Percentiles rank a stretch among this genome's conserved stretches.
Conservation (phyloP, 1,284 basidiomycete genomes). For the Anthracocystis panici-leucophaei region DNA sequence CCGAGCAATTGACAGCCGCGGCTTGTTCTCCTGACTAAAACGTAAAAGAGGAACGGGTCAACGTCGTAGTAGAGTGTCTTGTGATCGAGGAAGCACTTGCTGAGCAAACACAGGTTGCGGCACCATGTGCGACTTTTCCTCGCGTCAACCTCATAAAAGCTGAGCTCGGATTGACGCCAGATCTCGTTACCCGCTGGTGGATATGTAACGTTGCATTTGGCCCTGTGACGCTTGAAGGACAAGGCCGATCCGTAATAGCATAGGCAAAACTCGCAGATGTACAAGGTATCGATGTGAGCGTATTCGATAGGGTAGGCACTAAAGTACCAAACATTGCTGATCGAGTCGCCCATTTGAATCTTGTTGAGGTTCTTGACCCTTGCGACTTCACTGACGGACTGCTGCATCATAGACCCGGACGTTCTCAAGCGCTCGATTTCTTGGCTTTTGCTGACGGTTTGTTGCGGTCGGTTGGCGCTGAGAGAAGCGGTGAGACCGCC, state of each 20-base stretch:
- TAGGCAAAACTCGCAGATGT: slow-evolving; percentile 96
- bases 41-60: slow-evolving; percentile 99
- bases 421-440: slow-evolving; percentile 98
- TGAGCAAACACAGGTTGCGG: slow-evolving; percentile 93
- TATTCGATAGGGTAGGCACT: slow-evolving; percentile 98
- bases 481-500: slow-evolving; percentile 72
- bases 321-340: slow-evolving; percentile 99
- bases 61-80: slow-evolving; percentile 99
- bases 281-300: slow-evolving; percentile 91
- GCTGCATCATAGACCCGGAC: slow-evolving; percentile 98
- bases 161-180: slow-evolving; percentile 94
- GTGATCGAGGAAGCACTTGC: slow-evolving; percentile 98
- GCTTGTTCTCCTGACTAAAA: slow-evolving; percentile 91
- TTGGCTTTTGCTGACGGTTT: slow-evolving; percentile 85
- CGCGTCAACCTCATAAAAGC: slow-evolving; percentile 98
- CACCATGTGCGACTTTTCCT: slow-evolving; percentile 96
- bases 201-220: slow-evolving; percentile 90
- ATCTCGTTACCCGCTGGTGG: slow-evolving; percentile 99
- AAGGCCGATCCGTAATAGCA: slow-evolving; percentile 55
- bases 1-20: slow-evolving; percentile 93
- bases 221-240: slow-evolving; percentile 77
- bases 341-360: slow-evolving; percentile 93
- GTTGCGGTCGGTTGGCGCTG: slow-evolving; percentile 70
- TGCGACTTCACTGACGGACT: slow-evolving; percentile 95
- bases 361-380: slow-evolving; percentile 98